Evolutionary conservation across 352 stramenopile genomes (phyloP).

Genomic region (Globisporangium lucens): DNA sequence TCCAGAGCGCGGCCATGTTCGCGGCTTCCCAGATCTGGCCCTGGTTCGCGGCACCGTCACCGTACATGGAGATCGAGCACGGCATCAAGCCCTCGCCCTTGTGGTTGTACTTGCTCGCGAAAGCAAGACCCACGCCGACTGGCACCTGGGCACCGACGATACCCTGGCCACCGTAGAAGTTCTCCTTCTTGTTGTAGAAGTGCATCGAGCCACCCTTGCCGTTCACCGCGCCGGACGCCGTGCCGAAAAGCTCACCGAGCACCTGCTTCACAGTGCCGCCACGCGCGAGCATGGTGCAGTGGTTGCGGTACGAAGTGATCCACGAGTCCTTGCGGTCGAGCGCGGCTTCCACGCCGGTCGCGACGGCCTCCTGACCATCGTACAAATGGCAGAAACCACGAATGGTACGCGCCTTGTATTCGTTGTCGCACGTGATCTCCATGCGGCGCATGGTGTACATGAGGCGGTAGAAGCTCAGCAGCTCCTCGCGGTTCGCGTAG

Average conservation of each 20-base stretch:
- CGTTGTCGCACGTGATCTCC: conserved; percentile 99
- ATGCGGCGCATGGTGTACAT: conserved; percentile 99
- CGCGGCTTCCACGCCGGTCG: conserved; percentile 95
- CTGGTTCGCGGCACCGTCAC: conserved; percentile 99
- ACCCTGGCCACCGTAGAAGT: conserved; percentile 98
- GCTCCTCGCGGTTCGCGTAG: conserved; percentile 94
- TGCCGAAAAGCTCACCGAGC: conserved; percentile 97
- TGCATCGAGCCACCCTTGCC: conserved; percentile 99
- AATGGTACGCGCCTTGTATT: conserved; percentile 99
- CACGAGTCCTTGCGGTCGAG: conserved; percentile 95
- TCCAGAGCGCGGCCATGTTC: conserved; percentile 99
- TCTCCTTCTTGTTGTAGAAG: conserved; percentile 98
- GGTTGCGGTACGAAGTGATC: conserved; percentile 99
- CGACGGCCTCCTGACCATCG: conserved; percentile 99
- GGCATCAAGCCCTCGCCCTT: conserved; percentile 87
- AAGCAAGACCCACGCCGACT: conserved; percentile 96
- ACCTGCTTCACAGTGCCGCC: conserved; percentile 93
- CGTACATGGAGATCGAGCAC: conserved; percentile 97
- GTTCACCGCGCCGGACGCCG: conserved; percentile 81
- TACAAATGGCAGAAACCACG: conserved; percentile 99
- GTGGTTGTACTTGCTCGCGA: conserved; percentile 99
- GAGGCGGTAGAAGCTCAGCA: conserved; percentile 95
- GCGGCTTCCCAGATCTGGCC: conserved; percentile 97
- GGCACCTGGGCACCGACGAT: conserved; percentile 99
- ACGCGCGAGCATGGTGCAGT: conserved; percentile 96